phyloP scores from a whole-genome alignment of 108 stramenopile species.

The Schizochytrium sp. region DNA sequence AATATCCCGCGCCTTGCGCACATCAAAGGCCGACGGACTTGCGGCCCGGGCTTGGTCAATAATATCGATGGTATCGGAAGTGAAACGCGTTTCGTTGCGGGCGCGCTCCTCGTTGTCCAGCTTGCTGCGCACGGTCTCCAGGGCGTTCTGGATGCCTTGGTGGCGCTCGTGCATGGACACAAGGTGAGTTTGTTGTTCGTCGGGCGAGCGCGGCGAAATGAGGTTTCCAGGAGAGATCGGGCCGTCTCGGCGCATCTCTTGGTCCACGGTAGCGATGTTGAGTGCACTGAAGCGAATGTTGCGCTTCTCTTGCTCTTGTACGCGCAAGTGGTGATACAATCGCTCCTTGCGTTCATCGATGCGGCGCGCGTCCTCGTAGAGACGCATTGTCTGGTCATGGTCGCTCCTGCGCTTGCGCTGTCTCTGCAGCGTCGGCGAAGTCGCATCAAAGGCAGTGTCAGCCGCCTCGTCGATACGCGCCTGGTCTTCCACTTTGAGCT shows the following conservation, averaged over 20 bases:
- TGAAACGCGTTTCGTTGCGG: background rate
- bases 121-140: background rate
- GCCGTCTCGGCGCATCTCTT: background rate
- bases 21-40: background rate
- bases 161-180: background rate
- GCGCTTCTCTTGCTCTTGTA: background rate
- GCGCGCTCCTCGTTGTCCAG: background rate
- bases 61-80: background rate
- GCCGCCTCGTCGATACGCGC: background rate
- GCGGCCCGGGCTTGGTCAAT: background rate
- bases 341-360: constrained; percentile 1
- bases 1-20: background rate
- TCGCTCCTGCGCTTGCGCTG: background rate
- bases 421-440: background rate
- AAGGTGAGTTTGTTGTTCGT: background rate
- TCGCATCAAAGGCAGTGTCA: background rate
- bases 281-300: background rate
- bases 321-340: background rate
- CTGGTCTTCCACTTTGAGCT: background rate
- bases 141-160: background rate
- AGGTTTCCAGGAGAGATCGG: background rate
- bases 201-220: background rate
- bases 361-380: constrained; percentile 15
- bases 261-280: background rate
- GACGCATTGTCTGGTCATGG: background rate